Evolutionary conservation across 176 grass and related monocot species (phyloP).

Genomic region (Areca catechu): DNA sequence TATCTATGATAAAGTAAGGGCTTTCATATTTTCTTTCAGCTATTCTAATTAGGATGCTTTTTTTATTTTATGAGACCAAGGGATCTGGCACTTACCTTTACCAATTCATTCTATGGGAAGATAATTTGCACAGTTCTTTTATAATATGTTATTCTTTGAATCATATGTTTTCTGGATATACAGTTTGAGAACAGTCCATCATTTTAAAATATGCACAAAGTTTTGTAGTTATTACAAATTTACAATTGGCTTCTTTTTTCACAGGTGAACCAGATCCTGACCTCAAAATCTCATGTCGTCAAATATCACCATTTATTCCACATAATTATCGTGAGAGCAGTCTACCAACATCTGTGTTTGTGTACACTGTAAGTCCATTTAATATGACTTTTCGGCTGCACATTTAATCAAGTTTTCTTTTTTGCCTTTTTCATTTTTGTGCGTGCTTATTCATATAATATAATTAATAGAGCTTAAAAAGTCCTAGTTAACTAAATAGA

Average conservation of each 20-base stretch:
- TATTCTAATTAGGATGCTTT: neutral
- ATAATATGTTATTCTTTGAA: too few species aligned
- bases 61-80: neutral
- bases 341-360: conserved; percentile 85
- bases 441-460: too few species aligned
- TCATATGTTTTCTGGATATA: too few species aligned
- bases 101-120: too few species aligned
- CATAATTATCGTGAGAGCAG: conserved; percentile 94
- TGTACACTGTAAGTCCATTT: conserved; percentile 64
- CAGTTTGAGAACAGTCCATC: too few species aligned
- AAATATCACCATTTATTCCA: conserved; percentile 98
- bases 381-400: too few species aligned
- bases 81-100: too few species aligned
- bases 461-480: too few species aligned
- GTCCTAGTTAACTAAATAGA: too few species aligned
- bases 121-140: too few species aligned
- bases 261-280: conserved; percentile 94
- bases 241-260: conserved; percentile 19
- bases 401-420: too few species aligned
- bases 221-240: conserved; percentile 18
- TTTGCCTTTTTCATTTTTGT: too few species aligned
- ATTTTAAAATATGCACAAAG: neutral
- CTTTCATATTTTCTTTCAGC: neutral
- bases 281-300: conserved; percentile 90
- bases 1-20: neutral